Evolutionary conservation across 768 basidiomycete genomes (phyloP), one percentile per base, ranked within the genome.

Genomic region (Obba rivulosa): DNA sequence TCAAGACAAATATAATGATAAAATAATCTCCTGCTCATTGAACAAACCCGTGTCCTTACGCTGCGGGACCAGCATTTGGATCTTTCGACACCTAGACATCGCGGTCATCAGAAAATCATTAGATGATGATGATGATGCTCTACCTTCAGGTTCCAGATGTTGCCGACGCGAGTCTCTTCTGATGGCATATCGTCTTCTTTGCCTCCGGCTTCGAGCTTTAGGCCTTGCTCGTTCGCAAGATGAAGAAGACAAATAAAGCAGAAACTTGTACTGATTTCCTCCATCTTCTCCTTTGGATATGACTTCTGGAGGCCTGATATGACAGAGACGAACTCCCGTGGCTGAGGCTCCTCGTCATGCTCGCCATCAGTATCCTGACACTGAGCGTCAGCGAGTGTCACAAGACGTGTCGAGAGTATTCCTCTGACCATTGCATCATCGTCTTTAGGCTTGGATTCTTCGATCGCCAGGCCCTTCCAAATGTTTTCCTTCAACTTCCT

Each of bases 201-300:
- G 50, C 68, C 56, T 58, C 71, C 59, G 40, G 80, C 65, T 64
- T 79, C 87, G 31, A 99, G 77, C 62, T 86, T 87, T 42, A 98
- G 74, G 2, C 95, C 96, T 59, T 92, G 88, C 68, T 98, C 96
- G 63, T 99, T 98, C 16, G 95, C 95, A 38, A 98, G 69, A 70
- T 98, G 96, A 16, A 99, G 71, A 21, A 98, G 72, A 61, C 96
- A 98, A 64, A 98, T 99, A 73, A 98, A 99, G 65, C 95, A 98
- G 81, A 95, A 98, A 55, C 92, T 95, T 14, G 96, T 98, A 64
- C 93, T 96, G 62, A 98, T 96, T 55, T 99, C 96, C 35, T 87
- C 87, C 86, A 98, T 88, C 72, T 95, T 97, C 37, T 97, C 94
- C 50, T 71, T 70, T 0, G 95, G 92, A 65, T 98, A 98, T 5